Evolutionary conservation across 2,329 filamentous ascomycete genomes (phyloP).

Genomic region (Aspergillus clavatus): DNA sequence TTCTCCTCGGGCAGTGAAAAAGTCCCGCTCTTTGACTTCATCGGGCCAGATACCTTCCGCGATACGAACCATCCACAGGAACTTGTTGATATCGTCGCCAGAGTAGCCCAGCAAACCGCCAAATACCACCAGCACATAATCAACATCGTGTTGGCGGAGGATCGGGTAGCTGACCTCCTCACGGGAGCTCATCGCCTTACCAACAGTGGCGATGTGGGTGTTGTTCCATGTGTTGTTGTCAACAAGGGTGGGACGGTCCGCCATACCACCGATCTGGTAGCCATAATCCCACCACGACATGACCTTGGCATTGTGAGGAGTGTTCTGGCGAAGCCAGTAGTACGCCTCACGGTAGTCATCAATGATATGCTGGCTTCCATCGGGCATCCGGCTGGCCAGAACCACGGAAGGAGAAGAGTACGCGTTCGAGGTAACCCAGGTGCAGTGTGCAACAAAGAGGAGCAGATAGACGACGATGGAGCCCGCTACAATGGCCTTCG

Average conservation of each 20-base stretch:
- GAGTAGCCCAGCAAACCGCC: constrained; percentile 95
- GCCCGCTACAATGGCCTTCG: constrained; percentile 71
- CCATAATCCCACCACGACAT: constrained; percentile 99
- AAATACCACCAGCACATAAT: constrained; percentile 97
- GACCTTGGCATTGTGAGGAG: constrained; percentile 87
- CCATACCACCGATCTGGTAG: constrained; percentile 99
- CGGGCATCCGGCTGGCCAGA: constrained; percentile 82
- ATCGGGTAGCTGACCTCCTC: constrained; percentile 99
- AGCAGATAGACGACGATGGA: constrained; percentile 75
- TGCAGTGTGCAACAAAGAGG: constrained; percentile 94
- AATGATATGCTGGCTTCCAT: constrained; percentile 96
- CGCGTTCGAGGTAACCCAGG: constrained; percentile 98
- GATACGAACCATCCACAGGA: constrained; percentile 99
- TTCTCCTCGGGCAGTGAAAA: constrained; percentile 89
- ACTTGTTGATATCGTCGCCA: constrained; percentile 99
- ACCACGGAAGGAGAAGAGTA: constrained; percentile 98
- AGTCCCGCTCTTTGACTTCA: constrained; percentile 93
- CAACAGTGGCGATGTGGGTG: constrained; percentile 97
- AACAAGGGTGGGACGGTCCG: constrained; percentile 90
- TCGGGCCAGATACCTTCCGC: constrained; percentile 99
- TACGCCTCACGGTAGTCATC: constrained; percentile 99
- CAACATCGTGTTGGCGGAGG: constrained; percentile 96
- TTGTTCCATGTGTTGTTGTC: constrained; percentile 99
- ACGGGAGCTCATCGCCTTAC: constrained; percentile 95
- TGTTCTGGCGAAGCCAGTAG: constrained; percentile 99